These are phyloP conservation scores for Astragalus glycyphyllos DNA, from an alignment of 306 rosid species.

Conservation along the genomic window DNA sequence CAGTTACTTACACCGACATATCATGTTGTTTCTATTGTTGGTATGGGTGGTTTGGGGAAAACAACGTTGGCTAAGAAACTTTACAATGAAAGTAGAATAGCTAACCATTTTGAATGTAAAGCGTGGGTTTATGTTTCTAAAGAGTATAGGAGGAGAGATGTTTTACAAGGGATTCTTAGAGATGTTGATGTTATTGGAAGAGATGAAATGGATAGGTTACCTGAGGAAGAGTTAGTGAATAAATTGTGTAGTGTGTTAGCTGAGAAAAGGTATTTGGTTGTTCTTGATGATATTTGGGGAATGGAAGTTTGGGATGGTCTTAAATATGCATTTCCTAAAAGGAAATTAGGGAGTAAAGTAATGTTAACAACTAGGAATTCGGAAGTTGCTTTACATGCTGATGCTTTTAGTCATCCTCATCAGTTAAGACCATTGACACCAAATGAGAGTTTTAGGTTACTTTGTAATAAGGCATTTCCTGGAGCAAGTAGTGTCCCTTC, in stretches of 20 bases:
- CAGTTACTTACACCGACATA: slow-evolving; percentile 32
- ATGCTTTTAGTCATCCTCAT: slow-evolving; percentile 45
- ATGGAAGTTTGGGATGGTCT: slow-evolving; percentile 53
- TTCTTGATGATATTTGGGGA: slow-evolving; percentile 54
- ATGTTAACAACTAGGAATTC: slow-evolving; percentile 48
- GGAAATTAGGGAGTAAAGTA: slow-evolving; percentile 51
- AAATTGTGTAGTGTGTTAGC: slow-evolving; percentile 40
- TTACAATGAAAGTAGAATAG: slow-evolving; percentile 32
- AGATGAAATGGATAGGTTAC: slow-evolving; percentile 19
- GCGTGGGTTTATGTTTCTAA: slow-evolving; percentile 57
- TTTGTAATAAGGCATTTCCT: slow-evolving; percentile 50
- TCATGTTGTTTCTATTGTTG: slow-evolving; percentile 53
- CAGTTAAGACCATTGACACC: slow-evolving; percentile 37
- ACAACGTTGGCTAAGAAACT: slow-evolving; percentile 52
- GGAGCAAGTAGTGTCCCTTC: slow-evolving; percentile 35
- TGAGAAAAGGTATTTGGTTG: slow-evolving; percentile 52
- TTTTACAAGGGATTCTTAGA: slow-evolving; percentile 47
- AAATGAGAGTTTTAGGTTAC: slow-evolving; percentile 49
- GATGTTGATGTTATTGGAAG: slow-evolving; percentile 36
- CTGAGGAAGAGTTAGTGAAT: slow-evolving; percentile 47
- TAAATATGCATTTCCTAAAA: slow-evolving; percentile 41
- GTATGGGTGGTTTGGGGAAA: slow-evolving; percentile 59
- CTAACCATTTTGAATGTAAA: slow-evolving; percentile 44
- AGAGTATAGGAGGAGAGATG: slow-evolving; percentile 51
- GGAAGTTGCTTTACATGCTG: slow-evolving; percentile 54